Conservation (phyloP, 345 rosid genomes). For the Excoecaria cochinchinensis region DNA sequence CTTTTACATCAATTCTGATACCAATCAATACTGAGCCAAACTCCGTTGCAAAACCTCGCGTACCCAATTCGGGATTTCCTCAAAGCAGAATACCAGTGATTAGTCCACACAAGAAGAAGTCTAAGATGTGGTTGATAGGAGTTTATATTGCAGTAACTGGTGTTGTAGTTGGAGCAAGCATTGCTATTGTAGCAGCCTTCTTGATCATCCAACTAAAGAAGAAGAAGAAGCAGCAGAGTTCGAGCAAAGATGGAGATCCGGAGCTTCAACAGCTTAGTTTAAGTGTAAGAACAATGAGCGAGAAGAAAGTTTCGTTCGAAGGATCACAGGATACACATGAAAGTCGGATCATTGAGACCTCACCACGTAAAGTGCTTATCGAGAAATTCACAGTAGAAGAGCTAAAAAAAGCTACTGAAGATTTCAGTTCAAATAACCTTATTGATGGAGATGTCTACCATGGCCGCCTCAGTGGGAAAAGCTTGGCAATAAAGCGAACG, state of each 20-base stretch:
- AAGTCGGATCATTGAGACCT: slow-evolving; percentile 39
- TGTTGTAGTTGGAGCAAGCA: slow-evolving; percentile 47
- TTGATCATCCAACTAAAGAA: slow-evolving; percentile 51
- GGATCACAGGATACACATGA: slow-evolving; percentile 60
- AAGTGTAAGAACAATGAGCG: slow-evolving; percentile 75
- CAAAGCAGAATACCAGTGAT: slow-evolving; percentile 27
- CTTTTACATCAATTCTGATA: slow-evolving; percentile 54
- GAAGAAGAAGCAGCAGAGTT: slow-evolving; percentile 45
- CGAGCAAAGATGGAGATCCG: slow-evolving; percentile 33
- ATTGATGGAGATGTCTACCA: slow-evolving; percentile 76
- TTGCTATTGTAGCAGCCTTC: slow-evolving; percentile 53
- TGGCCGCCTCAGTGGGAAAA: slow-evolving; percentile 77
- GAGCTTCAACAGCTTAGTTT: slow-evolving; percentile 75
- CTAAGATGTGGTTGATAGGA: slow-evolving; percentile 46
- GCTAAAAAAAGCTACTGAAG: slow-evolving; percentile 73
- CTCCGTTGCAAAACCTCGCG: slow-evolving; percentile 34
- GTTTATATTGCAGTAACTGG: slow-evolving; percentile 55
- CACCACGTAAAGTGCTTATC: slow-evolving; percentile 43
- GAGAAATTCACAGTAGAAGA: slow-evolving; percentile 63
- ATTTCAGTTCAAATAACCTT: slow-evolving; percentile 65
- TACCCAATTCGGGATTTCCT: slow-evolving; percentile 39
- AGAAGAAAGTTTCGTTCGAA: slow-evolving; percentile 81
- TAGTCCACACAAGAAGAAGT: slow-evolving; percentile 33
- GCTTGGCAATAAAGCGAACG: slow-evolving; percentile 61
- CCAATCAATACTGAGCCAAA: slow-evolving; percentile 53